phyloP scores from a whole-genome alignment of 1,139 yeast genomes.

The Suhomyces coccinellae region DNA sequence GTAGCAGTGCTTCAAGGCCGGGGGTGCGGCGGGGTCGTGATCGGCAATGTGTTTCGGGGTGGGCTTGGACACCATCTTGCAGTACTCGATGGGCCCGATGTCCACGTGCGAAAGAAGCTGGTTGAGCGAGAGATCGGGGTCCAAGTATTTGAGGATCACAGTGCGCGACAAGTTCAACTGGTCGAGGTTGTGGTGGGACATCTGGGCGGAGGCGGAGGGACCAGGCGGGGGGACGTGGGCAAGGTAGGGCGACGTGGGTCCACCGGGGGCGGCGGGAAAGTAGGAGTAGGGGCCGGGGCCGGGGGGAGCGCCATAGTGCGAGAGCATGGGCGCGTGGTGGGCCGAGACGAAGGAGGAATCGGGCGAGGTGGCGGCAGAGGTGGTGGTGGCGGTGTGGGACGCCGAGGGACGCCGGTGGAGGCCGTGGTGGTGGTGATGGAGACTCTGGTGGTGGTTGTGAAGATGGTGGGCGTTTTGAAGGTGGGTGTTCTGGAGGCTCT shows the following conservation, averaged over 20 bases:
- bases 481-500: background rate
- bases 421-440: slow-evolving; percentile 8
- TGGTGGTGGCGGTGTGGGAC: too few species aligned
- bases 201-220: slow-evolving; percentile 26
- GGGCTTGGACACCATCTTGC: slow-evolving; percentile 36
- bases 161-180: slow-evolving; percentile 42
- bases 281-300: background rate
- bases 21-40: slow-evolving; percentile 15
- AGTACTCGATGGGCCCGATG: slow-evolving; percentile 47
- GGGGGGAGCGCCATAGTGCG: too few species aligned
- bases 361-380: too few species aligned
- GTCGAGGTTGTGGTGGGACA: slow-evolving; percentile 31
- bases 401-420: slow-evolving; percentile 1
- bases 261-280: slow-evolving; percentile 1
- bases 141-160: slow-evolving; percentile 35
- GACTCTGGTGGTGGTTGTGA: slow-evolving; percentile 11
- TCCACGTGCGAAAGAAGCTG: slow-evolving; percentile 38
- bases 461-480: slow-evolving; percentile 14
- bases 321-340: too few species aligned
- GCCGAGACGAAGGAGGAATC: too few species aligned
- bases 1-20: slow-evolving; percentile 31
- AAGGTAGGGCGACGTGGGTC: slow-evolving; percentile 20
- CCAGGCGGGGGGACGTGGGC: slow-evolving; percentile 19
- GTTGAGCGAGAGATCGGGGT: slow-evolving; percentile 27
- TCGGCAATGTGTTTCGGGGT: slow-evolving; percentile 29